A percentile compares a stretch with the other conserved stretches of the same genome.
These are phyloP conservation scores for Diaporthe capsici DNA, from an alignment of 2,329 filamentous ascomycete genomes.

Conservation along the genomic window DNA sequence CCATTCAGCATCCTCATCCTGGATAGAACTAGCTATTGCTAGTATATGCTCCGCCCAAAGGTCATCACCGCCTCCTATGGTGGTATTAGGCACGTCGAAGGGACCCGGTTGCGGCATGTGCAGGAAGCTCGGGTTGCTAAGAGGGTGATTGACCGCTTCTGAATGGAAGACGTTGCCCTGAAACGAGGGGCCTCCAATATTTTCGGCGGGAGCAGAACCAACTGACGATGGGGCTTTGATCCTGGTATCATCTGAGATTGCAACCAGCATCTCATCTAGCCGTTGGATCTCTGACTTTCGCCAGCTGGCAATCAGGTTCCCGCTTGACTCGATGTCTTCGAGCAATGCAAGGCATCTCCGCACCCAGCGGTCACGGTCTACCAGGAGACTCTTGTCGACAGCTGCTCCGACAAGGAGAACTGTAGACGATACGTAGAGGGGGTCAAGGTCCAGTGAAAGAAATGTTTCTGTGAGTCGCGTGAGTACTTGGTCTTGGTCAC, in stretches of 20 bases:
- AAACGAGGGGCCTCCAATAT: neutral
- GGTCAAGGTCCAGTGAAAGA: slow-evolving; percentile 18
- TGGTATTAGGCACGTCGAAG: neutral
- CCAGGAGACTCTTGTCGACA: slow-evolving; percentile 25
- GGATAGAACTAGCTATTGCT: slow-evolving; percentile 27
- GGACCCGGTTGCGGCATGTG: slow-evolving; percentile 1
- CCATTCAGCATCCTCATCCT: slow-evolving; percentile 28
- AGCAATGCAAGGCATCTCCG: slow-evolving; percentile 7
- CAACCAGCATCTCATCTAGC: slow-evolving; percentile 17
- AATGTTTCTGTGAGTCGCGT: slow-evolving; percentile 8
- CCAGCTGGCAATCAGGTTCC: slow-evolving; percentile 25
- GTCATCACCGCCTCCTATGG: slow-evolving; percentile 18
- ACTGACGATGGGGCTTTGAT: neutral
- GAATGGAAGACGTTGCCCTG: neutral
- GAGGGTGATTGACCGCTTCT: neutral
- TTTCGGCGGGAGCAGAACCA: slow-evolving; percentile 10
- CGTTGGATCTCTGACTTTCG: slow-evolving; percentile 25
- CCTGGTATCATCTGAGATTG: neutral
- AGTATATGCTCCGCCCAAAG: slow-evolving; percentile 27
- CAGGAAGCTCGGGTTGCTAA: neutral
- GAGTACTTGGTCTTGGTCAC: neutral
- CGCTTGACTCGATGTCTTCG: slow-evolving; percentile 24
- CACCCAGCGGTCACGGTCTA: slow-evolving; percentile 14
- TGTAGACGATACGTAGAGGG: slow-evolving; percentile 17
- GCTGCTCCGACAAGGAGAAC: slow-evolving; percentile 2